These are phyloP conservation scores for Vitis hybrid DNA, from an alignment of 177 flowering plant genomes.

Conservation along the genomic window DNA sequence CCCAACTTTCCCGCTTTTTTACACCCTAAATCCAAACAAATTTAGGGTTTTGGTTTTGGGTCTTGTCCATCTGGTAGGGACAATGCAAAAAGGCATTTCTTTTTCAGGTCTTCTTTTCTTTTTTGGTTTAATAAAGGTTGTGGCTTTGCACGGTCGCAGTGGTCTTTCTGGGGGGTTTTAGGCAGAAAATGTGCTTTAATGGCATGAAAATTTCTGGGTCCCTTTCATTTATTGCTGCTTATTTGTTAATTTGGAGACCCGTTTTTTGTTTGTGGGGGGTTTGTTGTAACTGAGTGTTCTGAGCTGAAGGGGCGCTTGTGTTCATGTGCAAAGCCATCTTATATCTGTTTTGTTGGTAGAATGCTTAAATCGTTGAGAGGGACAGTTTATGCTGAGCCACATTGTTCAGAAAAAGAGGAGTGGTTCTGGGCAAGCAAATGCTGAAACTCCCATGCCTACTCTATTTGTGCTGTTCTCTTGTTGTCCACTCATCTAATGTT, in stretches of 20 bases:
- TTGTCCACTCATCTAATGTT: conserved; percentile 6
- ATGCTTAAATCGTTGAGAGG: conserved; percentile 10
- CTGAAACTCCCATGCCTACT: conserved; percentile 11
- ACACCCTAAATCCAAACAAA: conserved; percentile 9
- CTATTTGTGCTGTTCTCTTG: conserved; percentile 1
- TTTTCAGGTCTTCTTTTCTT: conserved; percentile 11
- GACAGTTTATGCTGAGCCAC: not conserved
- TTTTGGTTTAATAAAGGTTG: conserved; percentile 8
- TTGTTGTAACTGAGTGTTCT: conserved; percentile 1
- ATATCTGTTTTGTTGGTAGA: not conserved
- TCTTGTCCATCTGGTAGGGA: not conserved
- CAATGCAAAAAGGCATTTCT: conserved; percentile 12
- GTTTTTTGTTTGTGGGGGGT: conserved; percentile 16
- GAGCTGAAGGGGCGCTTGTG: not conserved
- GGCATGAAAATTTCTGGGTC: conserved; percentile 16
- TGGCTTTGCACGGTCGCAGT: conserved; percentile 6
- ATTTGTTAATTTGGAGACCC: conserved; percentile 16
- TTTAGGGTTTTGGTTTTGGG: conserved; percentile 11
- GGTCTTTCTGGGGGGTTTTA: conserved; percentile 7
- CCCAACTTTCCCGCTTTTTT: conserved; percentile 28
- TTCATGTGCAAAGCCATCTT: not conserved
- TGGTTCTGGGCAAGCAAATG: conserved; percentile 16
- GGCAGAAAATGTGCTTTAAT: not conserved
- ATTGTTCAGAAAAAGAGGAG: conserved; percentile 7
- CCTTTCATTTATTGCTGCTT: conserved; percentile 11